A percentile compares a stretch with the other conserved stretches of the same genome.
phyloP scores from a whole-genome alignment of 768 basidiomycete species.

The Amanita phalloides region DNA sequence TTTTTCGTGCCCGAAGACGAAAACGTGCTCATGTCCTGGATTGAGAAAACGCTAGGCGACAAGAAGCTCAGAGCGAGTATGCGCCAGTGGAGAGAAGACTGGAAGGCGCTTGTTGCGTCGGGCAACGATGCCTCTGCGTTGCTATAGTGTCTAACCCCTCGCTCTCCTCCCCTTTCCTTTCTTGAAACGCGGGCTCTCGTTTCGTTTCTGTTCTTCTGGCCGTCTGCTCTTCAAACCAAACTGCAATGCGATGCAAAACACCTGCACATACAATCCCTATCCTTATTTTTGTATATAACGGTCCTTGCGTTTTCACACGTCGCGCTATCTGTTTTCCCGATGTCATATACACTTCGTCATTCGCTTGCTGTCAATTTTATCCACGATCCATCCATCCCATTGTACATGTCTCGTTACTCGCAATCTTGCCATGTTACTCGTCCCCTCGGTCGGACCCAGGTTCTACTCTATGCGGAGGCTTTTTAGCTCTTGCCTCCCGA shows the following conservation, averaged over 20 bases:
- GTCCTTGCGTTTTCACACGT: neutral
- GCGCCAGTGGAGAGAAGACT: slow-evolving; percentile 68
- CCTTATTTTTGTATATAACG: slow-evolving; percentile 5
- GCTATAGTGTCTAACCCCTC: slow-evolving; percentile 24
- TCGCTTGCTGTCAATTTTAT: neutral
- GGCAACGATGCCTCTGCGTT: slow-evolving; percentile 55
- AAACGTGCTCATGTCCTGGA: slow-evolving; percentile 72
- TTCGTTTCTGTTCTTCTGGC: neutral
- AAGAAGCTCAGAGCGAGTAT: slow-evolving; percentile 66
- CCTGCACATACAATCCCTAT: neutral
- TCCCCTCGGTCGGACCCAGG: neutral
- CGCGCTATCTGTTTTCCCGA: neutral
- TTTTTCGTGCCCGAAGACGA: slow-evolving; percentile 94
- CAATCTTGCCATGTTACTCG: neutral
- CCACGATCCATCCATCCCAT: neutral
- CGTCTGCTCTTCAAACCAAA: neutral
- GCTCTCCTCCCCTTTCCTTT: neutral
- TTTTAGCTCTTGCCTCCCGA: too few relatives aligned
- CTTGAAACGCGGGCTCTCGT: neutral
- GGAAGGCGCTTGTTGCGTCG: slow-evolving; percentile 56
- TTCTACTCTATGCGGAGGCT: neutral
- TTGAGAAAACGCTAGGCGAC: slow-evolving; percentile 46
- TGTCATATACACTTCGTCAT: neutral
- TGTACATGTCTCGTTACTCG: neutral
- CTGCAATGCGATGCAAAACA: neutral